These are phyloP conservation scores for Turnera subulata DNA, from an alignment of 345 rosid species.

Conservation along the genomic window DNA sequence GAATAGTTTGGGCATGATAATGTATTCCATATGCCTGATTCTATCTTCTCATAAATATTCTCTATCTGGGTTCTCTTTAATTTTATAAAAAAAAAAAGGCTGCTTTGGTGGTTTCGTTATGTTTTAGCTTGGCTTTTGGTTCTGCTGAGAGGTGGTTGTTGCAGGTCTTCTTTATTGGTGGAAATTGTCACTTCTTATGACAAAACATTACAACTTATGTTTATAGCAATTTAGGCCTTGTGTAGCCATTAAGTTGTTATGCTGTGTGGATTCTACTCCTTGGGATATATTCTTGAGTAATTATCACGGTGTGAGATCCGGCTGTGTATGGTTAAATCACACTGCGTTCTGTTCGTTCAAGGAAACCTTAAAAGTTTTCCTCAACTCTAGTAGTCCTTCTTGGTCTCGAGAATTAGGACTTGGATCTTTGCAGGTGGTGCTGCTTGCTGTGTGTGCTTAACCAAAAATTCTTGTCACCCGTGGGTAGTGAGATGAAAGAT, in stretches of 20 bases:
- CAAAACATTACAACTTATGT: slow-evolving; percentile 15
- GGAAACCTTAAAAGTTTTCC: neutral
- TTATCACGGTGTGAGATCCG: slow-evolving; percentile 3
- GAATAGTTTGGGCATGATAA: slow-evolving; percentile 4
- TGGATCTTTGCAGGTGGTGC: slow-evolving; percentile 12
- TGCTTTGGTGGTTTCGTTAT: neutral
- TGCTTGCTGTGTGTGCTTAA: slow-evolving; percentile 3
- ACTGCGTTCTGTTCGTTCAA: slow-evolving; percentile 3
- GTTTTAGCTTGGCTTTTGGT: slow-evolving; percentile 9
- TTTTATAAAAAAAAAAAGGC: slow-evolving; percentile 11
- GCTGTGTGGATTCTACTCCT: slow-evolving; percentile 10
- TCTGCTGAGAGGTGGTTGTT: slow-evolving; percentile 2
- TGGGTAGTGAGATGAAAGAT: slow-evolving; percentile 12
- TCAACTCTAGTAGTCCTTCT: neutral
- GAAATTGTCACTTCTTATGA: too few relatives aligned
- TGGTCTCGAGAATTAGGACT: neutral
- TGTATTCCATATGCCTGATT: slow-evolving; percentile 14
- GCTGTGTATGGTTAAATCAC: slow-evolving; percentile 1
- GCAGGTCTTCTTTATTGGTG: slow-evolving; percentile 8
- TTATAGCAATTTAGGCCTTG: slow-evolving; percentile 3
- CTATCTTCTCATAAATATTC: slow-evolving; percentile 13
- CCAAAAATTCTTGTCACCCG: slow-evolving; percentile 1
- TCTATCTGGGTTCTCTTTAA: slow-evolving; percentile 32
- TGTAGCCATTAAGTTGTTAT: slow-evolving; percentile 9
- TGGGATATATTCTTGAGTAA: slow-evolving; percentile 31